Evolutionary conservation across 192 early-diverging fungal genomes (phyloP).

Genomic region (Coemansia sp.): DNA sequence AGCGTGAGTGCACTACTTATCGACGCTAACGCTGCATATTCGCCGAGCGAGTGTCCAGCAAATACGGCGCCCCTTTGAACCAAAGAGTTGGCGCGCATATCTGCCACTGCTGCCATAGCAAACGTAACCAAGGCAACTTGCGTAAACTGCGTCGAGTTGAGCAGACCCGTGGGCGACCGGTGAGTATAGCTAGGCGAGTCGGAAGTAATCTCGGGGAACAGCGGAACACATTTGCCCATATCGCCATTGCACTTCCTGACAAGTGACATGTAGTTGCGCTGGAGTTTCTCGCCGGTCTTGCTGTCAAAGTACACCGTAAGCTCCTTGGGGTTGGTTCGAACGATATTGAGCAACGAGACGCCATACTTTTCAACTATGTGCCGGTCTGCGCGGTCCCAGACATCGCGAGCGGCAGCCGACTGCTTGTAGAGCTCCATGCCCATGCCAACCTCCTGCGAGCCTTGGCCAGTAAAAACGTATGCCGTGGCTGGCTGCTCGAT

Average conservation of each 20-base stretch:
- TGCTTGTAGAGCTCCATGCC: constrained; percentile 91
- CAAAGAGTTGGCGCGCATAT: constrained; percentile 83
- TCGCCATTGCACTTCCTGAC: neutral
- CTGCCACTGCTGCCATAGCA: constrained; percentile 84
- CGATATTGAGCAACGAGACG: constrained; percentile 90
- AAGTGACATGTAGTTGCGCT: constrained; percentile 67
- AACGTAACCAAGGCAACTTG: constrained; percentile 83
- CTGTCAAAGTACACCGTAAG: constrained; percentile 77
- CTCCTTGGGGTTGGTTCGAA: constrained; percentile 74
- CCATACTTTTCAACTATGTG: constrained; percentile 85
- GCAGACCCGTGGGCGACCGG: constrained; percentile 72
- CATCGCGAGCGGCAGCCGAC: constrained; percentile 73
- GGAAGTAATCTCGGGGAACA: constrained; percentile 60
- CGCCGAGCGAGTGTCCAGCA: constrained; percentile 93
- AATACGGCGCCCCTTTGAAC: constrained; percentile 77
- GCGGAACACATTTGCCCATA: neutral
- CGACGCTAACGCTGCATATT: constrained; percentile 83
- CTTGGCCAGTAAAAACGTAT: constrained; percentile 97
- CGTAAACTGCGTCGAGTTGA: constrained; percentile 94
- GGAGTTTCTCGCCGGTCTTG: constrained; percentile 77
- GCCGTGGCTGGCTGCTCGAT: constrained; percentile 88
- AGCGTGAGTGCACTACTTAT: constrained; percentile 76
- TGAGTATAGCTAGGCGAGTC: constrained; percentile 79
- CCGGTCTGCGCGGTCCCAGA: constrained; percentile 93
- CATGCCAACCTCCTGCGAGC: constrained; percentile 93